Base-by-base conservation (phyloP, 306 rosid genomes). In the Castanea crenata region DNA sequence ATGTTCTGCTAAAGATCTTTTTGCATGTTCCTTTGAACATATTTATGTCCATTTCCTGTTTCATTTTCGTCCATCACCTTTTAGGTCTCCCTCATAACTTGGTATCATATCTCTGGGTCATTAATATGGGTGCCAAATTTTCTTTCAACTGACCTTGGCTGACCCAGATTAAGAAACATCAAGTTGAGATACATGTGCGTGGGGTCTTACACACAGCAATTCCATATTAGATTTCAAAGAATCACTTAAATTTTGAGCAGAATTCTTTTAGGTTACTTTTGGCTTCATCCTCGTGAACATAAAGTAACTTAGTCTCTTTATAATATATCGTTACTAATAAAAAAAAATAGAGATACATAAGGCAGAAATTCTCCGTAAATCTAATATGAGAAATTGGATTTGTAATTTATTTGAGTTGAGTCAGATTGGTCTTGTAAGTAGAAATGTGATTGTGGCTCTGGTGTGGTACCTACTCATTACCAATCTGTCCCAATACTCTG, bases 1-100 rank as follows among this genome's bases (percentile, higher is more conserved):
- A 55, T 84, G 70, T 75, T 82, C 70, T 49, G 27, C 76, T 23
- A 65, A 58, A 63, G 44, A 63, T 63, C 3, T 63, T 63, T 63
- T 7, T 29, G 41, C 69, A 63, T 63, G 71, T 16, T 31, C 20
- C 16, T 49, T 32, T 7, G 20, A 15, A 16, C 52, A 74, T 3
- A 8, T 23, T 34, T 20, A 27, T 67, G 32, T 5, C 31, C 18
- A 21, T 58, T 16, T 9, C 74, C 49, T 14, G 13, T 5, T 58
- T 27, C 13, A n/a, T 62, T 38, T 79, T 44, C 59, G 38, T 75
- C 52, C 16, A 12, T 14, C 16, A 49, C 54, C 54, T 49, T 49
- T 49, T 49, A 49, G 5, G 16, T 12, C 16, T 49, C 16, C 16
- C 69, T 63, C 69, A 63, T 14, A 27, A 2, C 41, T 29, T 29